Evolutionary conservation across 1,284 basidiomycete genomes (phyloP), one percentile per base, ranked within the genome.

Genomic region (Anthracocystis panici-leucophaei): DNA sequence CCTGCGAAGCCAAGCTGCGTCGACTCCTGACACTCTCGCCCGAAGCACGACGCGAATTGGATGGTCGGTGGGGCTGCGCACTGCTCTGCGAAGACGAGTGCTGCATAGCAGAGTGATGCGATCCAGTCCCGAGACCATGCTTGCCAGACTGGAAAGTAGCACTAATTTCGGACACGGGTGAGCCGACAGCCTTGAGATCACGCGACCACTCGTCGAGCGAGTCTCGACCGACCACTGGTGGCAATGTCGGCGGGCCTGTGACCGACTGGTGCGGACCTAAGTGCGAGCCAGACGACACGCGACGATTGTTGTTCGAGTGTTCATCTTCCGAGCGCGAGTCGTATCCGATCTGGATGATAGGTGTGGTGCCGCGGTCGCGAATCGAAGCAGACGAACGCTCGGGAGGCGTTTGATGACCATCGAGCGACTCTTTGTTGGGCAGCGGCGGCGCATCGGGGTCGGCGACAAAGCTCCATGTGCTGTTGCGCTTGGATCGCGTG

Each of bases 181-280:
- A 71, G 8, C 75, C 75, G 16, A 77, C 77, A 7, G 68, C 77
- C 35, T 77, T 73, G 60, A 79, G 65, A 49, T 70, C 70, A 42
- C 69, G 70, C 23, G 79, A 73, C 80, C 80, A 82, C 12, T 78
- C 79, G 51, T 79, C 80, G 31, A 82, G 65, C 31, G 77, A 79
- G 44, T 75, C 65, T 2, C 75, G 72, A 6, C 67, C 62, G 7
- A 80, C 71, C 40, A 81, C 77, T 1, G 77, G 75, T 10, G 79
- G 80, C 54, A 82, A 54, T 12, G 70, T 81, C 2, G 79, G 79
- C 14, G 77, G 68, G 1, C 64, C 67, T 0, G 52, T 42, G 7
- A 57, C 52, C 0, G 57, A 52, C 18, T 60, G 57, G 12, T 62
- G 53, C 14, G 45, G 49, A 50, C 55, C 60, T 12, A 55, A 51